Evolutionary conservation across 495 filamentous ascomycete species (phyloP).

Genomic region (Delitschia confertaspora): DNA sequence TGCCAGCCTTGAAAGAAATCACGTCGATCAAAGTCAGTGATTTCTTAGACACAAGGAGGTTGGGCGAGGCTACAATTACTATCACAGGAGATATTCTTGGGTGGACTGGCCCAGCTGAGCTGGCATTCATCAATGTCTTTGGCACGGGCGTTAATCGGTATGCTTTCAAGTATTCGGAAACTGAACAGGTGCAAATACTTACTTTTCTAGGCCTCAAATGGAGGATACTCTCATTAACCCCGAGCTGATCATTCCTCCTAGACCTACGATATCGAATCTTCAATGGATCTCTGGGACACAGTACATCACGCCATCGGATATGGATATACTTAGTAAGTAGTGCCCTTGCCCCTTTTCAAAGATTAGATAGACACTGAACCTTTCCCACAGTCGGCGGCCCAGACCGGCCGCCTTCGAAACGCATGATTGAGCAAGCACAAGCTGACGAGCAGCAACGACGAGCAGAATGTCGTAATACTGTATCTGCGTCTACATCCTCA

Average conservation of each 20-base stretch:
- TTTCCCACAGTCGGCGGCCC: slow-evolving; percentile 62
- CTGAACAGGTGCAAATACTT: slow-evolving; percentile 23
- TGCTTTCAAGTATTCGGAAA: slow-evolving; percentile 24
- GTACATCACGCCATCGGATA: slow-evolving; percentile 77
- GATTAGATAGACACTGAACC: neutral
- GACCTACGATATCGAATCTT: slow-evolving; percentile 91
- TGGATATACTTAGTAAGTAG: slow-evolving; percentile 67
- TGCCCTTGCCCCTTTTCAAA: neutral
- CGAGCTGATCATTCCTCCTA: slow-evolving; percentile 57
- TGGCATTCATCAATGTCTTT: slow-evolving; percentile 72
- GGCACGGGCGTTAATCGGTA: slow-evolving; percentile 56
- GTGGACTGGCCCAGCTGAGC: slow-evolving; percentile 84
- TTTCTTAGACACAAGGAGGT: slow-evolving; percentile 63
- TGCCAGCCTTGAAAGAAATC: slow-evolving; percentile 80
- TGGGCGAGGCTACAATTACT: slow-evolving; percentile 57
- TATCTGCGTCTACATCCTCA: slow-evolving; percentile 28
- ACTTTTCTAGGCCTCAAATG: slow-evolving; percentile 39
- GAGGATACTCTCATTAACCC: slow-evolving; percentile 73
- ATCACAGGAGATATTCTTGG: slow-evolving; percentile 70
- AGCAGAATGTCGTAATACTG: slow-evolving; percentile 39
- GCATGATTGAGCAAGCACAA: slow-evolving; percentile 59
- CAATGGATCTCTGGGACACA: slow-evolving; percentile 97
- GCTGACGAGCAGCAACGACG: slow-evolving; percentile 50
- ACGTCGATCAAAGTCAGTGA: slow-evolving; percentile 53
- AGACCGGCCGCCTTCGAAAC: slow-evolving; percentile 71